A percentile compares a stretch with the other conserved stretches of the same genome.
Conservation (phyloP, 805 yeast species). For the Saitoella complicata region DNA sequence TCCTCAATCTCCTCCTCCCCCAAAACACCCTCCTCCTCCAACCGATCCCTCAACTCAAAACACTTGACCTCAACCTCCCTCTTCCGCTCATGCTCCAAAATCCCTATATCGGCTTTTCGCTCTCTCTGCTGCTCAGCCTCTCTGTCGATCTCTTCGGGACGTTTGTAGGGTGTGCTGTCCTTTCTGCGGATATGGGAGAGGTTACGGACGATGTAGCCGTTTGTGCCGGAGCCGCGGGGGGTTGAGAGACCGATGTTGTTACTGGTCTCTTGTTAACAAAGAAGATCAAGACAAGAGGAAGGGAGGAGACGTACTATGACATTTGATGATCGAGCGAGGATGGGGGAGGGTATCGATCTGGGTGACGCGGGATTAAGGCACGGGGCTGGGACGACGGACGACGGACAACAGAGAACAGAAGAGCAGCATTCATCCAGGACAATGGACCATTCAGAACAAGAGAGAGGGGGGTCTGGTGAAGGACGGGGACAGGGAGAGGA, state of each 20-base stretch:
- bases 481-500: no score
- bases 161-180: neutral
- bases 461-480: no score
- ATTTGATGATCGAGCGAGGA: no score
- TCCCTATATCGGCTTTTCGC: conserved; percentile 3
- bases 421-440: no score
- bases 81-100: conserved; percentile 8
- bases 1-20: conserved; percentile 14
- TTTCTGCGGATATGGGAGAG: conserved; percentile 7
- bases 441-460: no score
- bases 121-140: conserved; percentile 1
- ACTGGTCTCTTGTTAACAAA: no score
- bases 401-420: no score
- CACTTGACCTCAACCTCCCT: conserved; percentile 13
- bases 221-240: conserved; percentile 20
- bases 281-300: no score
- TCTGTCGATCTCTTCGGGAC: neutral
- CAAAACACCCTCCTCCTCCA: conserved; percentile 14
- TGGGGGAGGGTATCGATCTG: no score
- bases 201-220: conserved; percentile 17
- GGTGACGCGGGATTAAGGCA: no score
- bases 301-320: no score
- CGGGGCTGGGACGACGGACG: no score
- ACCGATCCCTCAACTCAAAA: conserved; percentile 13
- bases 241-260: conserved; percentile 20